phyloP scores from a whole-genome alignment of 495 filamentous ascomycete genomes.

The Daldinia caldariorum region DNA sequence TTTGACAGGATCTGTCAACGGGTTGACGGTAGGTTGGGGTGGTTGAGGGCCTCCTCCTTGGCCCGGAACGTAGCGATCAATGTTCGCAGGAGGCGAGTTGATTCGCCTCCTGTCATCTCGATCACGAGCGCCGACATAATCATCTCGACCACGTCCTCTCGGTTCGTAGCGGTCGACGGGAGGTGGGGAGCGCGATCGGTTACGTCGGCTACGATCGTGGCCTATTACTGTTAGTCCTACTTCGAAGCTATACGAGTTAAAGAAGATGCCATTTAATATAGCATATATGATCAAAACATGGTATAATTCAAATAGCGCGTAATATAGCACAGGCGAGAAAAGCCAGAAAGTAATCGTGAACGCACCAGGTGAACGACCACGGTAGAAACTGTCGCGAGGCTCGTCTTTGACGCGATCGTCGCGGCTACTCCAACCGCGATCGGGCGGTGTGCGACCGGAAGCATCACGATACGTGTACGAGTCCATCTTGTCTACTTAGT shows the following conservation, averaged over 20 bases:
- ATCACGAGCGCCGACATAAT: constrained; percentile 70
- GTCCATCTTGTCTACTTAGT: constrained; percentile 51
- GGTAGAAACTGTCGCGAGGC: constrained; percentile 62
- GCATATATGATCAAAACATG: constrained; percentile 1
- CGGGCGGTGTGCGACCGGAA: constrained; percentile 60
- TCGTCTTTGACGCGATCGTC: constrained; percentile 63
- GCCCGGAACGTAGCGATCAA: constrained; percentile 95
- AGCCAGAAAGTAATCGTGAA: constrained; percentile 40
- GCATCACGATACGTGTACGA: constrained; percentile 57
- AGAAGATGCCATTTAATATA: not conserved
- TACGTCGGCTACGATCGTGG: constrained; percentile 56
- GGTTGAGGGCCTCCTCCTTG: constrained; percentile 68
- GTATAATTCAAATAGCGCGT: constrained; percentile 2
- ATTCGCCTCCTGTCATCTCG: constrained; percentile 64
- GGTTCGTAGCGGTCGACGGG: constrained; percentile 79
- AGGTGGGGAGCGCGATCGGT: constrained; percentile 76
- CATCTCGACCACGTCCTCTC: constrained; percentile 72
- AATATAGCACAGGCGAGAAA: constrained; percentile 24
- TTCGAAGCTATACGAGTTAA: not conserved
- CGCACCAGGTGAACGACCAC: constrained; percentile 66
- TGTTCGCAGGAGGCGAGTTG: constrained; percentile 71
- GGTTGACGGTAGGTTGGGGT: constrained; percentile 72
- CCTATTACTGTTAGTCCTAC: constrained; percentile 44
- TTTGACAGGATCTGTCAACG: constrained; percentile 80
- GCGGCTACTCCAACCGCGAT: constrained; percentile 60